Base-by-base conservation (phyloP, 2,329 filamentous ascomycete species). In the Amphichorda felina region DNA sequence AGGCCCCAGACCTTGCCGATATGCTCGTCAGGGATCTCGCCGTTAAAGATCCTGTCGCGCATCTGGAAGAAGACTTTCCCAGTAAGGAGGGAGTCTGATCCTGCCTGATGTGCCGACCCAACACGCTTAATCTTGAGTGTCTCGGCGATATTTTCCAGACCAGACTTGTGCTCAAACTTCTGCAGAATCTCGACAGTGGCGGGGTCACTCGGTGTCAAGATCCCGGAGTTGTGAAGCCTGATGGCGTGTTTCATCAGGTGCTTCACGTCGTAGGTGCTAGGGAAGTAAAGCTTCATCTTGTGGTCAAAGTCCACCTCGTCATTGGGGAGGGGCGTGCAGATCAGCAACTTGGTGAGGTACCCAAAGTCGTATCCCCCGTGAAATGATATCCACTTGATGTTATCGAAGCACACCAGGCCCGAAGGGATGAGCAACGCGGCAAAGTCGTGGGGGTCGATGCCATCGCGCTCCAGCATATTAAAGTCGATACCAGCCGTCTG, bases 291-390 rank as follows among this genome's bases (percentile, higher is more conserved):
- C 53, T 84, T 84, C 60, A 96, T 85, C 33, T 89, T 74, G 49
- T 80, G 75, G 53, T 93, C 83, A 56, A 96, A 98, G 43, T 91
- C 80, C 34, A 79, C 72, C 55, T 96, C 91, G 46, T 94, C 86
- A 46, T 87, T 83, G 1, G 91, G 91, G 7, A 98, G 68, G 30
- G 81, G 76, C 45, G 79, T 73, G 59, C 83, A 83, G 38, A 84
- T 80, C 55, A 98, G 79, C 39, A 95, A 78, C 62, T 98, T 98
- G 51, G 93, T 88, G 32, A 98, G 68, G 52, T 96, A 96, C 33
- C 88, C 91, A 59, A 98, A 96, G 63, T 98, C 91, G 60, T 98
- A 98, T 41, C 89, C 91, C 19, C 86, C 91, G 57, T 98, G 91
- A 61, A 96, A 96, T 4, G 86, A 94, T 43, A 98, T 84, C 91